Evolutionary conservation across 257 asterid species (phyloP).

Genomic region (Solanum medicagineum): DNA sequence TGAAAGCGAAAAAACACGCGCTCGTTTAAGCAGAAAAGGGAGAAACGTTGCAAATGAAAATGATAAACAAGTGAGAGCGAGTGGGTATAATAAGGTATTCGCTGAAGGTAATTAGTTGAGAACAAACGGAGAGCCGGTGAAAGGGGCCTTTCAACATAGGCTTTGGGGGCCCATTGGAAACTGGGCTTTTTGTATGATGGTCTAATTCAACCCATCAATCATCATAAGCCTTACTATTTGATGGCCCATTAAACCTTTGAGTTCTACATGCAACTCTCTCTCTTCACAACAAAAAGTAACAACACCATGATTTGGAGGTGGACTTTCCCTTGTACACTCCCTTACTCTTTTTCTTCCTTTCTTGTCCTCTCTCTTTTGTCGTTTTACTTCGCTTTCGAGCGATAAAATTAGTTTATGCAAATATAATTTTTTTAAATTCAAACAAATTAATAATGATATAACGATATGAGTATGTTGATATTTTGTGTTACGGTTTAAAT

Average conservation of each 20-base stretch:
- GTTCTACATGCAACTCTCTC: not conserved
- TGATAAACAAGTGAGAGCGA: not conserved
- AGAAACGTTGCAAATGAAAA: not conserved
- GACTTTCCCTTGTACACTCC: not conserved
- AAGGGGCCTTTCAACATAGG: slow-evolving; percentile 25
- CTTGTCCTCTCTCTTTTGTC: not conserved
- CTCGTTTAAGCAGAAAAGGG: not conserved
- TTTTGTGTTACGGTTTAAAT: not conserved
- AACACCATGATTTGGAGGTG: not conserved
- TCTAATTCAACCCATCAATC: slow-evolving; percentile 18
- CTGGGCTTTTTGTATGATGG: slow-evolving; percentile 7
- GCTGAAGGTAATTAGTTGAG: not conserved
- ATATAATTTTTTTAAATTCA: not conserved
- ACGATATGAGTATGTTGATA: not conserved
- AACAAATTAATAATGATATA: not conserved
- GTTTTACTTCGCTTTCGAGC: not conserved
- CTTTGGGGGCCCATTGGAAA: slow-evolving; percentile 6
- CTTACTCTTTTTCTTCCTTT: not conserved
- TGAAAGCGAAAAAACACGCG: not conserved
- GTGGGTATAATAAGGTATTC: not conserved
- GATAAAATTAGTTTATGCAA: not conserved
- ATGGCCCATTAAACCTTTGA: not conserved
- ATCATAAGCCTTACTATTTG: not conserved
- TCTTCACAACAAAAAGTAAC: not conserved
- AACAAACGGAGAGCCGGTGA: slow-evolving; percentile 11